A percentile compares a stretch with the other conserved stretches of the same genome.
phyloP scores from a whole-genome alignment of 1,284 basidiomycete species.

The Cryptococcus floricola region DNA sequence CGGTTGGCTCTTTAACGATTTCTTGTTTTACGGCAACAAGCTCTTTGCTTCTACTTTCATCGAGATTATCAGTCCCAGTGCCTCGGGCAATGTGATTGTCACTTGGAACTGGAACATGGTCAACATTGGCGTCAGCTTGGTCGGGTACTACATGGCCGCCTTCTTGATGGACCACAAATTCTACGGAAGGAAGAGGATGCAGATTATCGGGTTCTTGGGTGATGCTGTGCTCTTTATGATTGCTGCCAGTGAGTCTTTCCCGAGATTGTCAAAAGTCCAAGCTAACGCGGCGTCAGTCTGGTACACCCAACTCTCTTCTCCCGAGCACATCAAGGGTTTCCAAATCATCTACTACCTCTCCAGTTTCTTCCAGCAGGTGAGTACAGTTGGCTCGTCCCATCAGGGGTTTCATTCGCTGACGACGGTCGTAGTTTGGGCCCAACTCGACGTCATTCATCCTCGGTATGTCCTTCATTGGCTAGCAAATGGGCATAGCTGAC shows the following conservation, averaged over 20 bases:
- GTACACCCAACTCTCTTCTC: slow-evolving; percentile 18
- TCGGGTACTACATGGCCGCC: slow-evolving; percentile 57
- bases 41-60: slow-evolving; percentile 51
- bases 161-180: slow-evolving; percentile 57
- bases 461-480: no score
- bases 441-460: slow-evolving; percentile 50
- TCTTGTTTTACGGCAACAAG: slow-evolving; percentile 54
- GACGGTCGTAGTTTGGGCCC: not conserved
- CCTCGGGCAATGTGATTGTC: slow-evolving; percentile 45
- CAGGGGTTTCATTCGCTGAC: slow-evolving; percentile 16
- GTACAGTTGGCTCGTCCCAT: slow-evolving; percentile 51
- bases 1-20: slow-evolving; percentile 56
- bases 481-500: no score
- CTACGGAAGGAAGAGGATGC: slow-evolving; percentile 52
- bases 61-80: slow-evolving; percentile 51
- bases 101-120: slow-evolving; percentile 56
- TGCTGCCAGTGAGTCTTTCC: slow-evolving; percentile 25
- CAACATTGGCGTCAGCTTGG: slow-evolving; percentile 52
- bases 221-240: slow-evolving; percentile 52
- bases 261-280: not conserved
- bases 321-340: slow-evolving; percentile 49
- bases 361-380: slow-evolving; percentile 53
- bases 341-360: slow-evolving; percentile 55
- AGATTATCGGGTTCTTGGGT: slow-evolving; percentile 53
- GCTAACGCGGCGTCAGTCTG: slow-evolving; percentile 11